phyloP scores from a whole-genome alignment of 306 rosid species.

The Cyamopsis tetragonoloba region DNA sequence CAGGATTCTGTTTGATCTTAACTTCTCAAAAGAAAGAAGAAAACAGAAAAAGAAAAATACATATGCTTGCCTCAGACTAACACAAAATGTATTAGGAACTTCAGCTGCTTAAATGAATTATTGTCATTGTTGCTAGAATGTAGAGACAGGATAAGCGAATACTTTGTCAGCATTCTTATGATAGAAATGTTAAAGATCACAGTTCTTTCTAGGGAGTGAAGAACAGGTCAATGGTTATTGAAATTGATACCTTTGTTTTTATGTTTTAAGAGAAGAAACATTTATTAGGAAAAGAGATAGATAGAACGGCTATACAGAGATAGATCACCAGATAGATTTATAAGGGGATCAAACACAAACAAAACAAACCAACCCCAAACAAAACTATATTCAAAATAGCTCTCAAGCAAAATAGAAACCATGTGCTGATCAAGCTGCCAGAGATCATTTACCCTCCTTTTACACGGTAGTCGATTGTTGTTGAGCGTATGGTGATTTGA shows the following conservation, averaged over 20 bases:
- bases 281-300: neutral
- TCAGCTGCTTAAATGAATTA: neutral
- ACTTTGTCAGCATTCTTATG: neutral
- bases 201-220: neutral
- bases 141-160: neutral
- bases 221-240: neutral
- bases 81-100: neutral
- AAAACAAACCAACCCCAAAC: neutral
- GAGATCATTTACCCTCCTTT: neutral
- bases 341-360: neutral
- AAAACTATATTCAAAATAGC: neutral
- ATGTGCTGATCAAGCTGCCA: neutral
- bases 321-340: neutral
- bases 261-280: neutral
- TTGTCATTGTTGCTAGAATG: neutral
- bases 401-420: neutral
- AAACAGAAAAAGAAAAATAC: neutral
- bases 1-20: neutral
- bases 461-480: neutral
- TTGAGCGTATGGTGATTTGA: neutral
- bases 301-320: neutral
- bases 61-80: neutral
- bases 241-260: neutral
- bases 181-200: slow-evolving; percentile 1
- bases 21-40: slow-evolving; percentile 10